Evolutionary conservation across 129 eudicot genomes (phyloP).

Genomic region (Centrapalus pauciflorus): DNA sequence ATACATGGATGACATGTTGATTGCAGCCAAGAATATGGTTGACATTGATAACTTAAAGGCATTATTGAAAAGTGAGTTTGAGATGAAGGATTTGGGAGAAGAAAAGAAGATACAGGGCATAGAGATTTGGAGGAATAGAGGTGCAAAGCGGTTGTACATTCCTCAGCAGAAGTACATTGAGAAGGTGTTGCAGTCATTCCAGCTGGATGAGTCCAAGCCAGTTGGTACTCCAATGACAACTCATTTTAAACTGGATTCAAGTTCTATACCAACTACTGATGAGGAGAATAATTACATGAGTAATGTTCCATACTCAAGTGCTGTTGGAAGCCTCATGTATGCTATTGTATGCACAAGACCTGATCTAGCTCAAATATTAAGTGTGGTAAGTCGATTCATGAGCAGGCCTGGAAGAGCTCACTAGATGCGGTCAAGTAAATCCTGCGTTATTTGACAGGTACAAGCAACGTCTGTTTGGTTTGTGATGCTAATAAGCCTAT

Average conservation of each 20-base stretch:
- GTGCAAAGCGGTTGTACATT: not conserved
- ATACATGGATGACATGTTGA: not conserved
- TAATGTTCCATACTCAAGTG: not conserved
- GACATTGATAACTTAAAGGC: not conserved
- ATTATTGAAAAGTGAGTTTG: not conserved
- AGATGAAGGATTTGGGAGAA: not conserved
- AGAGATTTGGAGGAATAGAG: not conserved
- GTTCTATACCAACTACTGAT: not conserved
- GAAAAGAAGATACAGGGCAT: not conserved
- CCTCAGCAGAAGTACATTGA: not conserved
- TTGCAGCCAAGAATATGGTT: not conserved
- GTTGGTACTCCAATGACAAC: not conserved
- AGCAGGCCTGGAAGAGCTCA: not conserved
- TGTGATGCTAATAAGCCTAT: not conserved
- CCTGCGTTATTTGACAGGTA: not conserved
- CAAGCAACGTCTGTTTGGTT: not conserved
- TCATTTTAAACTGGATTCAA: not conserved
- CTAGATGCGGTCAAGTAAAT: not conserved
- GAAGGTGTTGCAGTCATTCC: not conserved
- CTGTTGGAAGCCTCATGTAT: conserved; percentile 6
- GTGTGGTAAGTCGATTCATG: not conserved
- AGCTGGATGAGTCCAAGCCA: not conserved
- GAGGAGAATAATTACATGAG: not conserved
- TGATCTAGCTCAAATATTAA: not conserved
- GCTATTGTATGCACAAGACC: not conserved